Base-by-base conservation (phyloP, 371 early-diverging fungal genomes). In the Phascolomyces articulosus region DNA sequence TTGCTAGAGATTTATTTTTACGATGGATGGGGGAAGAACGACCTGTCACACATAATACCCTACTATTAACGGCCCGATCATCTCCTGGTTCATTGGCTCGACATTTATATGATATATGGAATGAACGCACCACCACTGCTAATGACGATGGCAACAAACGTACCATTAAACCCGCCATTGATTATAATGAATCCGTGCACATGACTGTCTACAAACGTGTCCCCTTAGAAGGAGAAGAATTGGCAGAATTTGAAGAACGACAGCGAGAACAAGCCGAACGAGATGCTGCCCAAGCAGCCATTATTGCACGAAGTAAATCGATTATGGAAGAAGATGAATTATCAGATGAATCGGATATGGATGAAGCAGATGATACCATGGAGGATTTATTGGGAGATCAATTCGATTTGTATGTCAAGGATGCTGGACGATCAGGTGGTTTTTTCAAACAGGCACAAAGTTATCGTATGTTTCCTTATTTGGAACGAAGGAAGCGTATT, bases 381-480 rank as follows among this genome's bases (percentile, higher is more conserved):
- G 86, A 89, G 29, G 82, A 80, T 48, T 72, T 86, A 34, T 63
- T 86, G 63, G 82, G 79, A 1, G 74, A 65, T 0, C 87, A 87
- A 48, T 91, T 84, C 69, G 97, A 96, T 74, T 78, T 94, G 13
- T 92, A 95, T 65, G 89, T 95, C 56, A 83, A 88, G 63, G 93
- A 94, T 62, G 79, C 82, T 3, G 84, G 80, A 13, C 80, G 87
- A 54, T 82, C 81, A 6, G 88, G 89, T 29, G 90, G 90, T 2
- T 92, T 92, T 73, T 92, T 92, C 77, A 91, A 94, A 65, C 91
- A 93, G 60, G 79, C 85, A 18, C 91, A 93, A 70, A 89, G 86
- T 67, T 93, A 89, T 69, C 83, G 88, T 55, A 95, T 96, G 96
- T 98, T 92, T 72, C 98, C 98, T 0, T 93, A 87, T 63, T 70